These are phyloP conservation scores for Penicillium concentricum DNA, from an alignment of 2,329 filamentous ascomycete species.

Conservation along the genomic window DNA sequence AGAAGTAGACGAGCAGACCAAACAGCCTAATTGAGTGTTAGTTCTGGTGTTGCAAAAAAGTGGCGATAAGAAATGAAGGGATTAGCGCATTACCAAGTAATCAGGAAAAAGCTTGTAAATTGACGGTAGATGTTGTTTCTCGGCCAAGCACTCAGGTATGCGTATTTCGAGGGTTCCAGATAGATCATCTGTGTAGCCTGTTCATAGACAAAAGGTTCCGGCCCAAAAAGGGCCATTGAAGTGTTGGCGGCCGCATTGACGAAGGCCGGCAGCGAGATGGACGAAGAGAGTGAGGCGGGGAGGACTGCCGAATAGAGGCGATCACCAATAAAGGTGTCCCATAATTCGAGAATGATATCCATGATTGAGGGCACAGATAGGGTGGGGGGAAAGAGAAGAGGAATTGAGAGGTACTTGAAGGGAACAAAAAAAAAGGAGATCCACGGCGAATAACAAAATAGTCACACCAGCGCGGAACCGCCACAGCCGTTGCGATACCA, in stretches of 20 bases:
- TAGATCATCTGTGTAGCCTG: conserved; percentile 70
- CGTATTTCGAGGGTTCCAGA: conserved; percentile 69
- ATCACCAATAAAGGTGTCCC: conserved; percentile 80
- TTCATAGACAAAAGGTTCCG: conserved; percentile 55
- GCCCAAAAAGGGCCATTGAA: conserved; percentile 55
- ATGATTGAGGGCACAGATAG: conserved; percentile 50
- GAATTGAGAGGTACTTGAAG: conserved; percentile 1
- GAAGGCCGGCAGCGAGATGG: conserved; percentile 53
- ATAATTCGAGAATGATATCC: conserved; percentile 87
- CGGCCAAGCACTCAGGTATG: conserved; percentile 74
- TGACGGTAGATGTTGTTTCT: conserved; percentile 79
- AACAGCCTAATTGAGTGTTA: conserved; percentile 65
- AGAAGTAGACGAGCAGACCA: conserved; percentile 78
- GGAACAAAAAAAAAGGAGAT: conserved; percentile 14
- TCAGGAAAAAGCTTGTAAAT: conserved; percentile 70
- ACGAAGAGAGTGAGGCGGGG: conserved; percentile 59
- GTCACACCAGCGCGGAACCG: conserved; percentile 38
- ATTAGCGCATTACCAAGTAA: conserved; percentile 69
- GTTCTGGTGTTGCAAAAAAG: not conserved
- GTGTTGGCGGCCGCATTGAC: conserved; percentile 55
- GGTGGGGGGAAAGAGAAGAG: not conserved
- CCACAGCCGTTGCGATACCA: conserved; percentile 22
- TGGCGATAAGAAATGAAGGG: not conserved
- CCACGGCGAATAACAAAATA: conserved; percentile 18
- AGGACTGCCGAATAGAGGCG: conserved; percentile 69